Percentiles rank a stretch among this genome's conserved stretches.
Evolutionary conservation across 495 filamentous ascomycete species (phyloP).

Genomic region (Penicillium goetzii): DNA sequence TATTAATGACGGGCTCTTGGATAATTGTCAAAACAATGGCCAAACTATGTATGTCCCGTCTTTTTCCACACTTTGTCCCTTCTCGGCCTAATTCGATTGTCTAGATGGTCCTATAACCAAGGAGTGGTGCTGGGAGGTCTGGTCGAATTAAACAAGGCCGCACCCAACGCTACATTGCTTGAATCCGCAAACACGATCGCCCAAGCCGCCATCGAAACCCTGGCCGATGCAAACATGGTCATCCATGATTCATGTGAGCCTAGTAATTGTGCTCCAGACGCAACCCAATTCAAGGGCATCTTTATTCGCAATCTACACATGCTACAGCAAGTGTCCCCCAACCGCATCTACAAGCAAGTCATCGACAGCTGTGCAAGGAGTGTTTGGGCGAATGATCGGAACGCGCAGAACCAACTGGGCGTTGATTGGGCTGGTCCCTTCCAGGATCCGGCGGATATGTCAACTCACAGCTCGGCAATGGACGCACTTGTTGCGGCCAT

Average conservation of each 20-base stretch:
- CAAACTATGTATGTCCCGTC: constrained; percentile 43
- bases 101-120: constrained; percentile 77
- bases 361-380: constrained; percentile 65
- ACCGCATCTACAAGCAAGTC: constrained; percentile 54
- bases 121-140: constrained; percentile 77
- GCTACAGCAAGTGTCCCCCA: constrained; percentile 56
- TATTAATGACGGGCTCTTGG: constrained; percentile 72
- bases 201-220: constrained; percentile 57
- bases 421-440: constrained; percentile 64
- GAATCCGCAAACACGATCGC: constrained; percentile 62
- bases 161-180: constrained; percentile 54
- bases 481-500: constrained; percentile 72
- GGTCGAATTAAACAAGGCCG: constrained; percentile 64
- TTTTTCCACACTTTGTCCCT: not conserved
- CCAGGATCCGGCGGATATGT: constrained; percentile 43
- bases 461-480: constrained; percentile 68
- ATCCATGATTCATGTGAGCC: constrained; percentile 70
- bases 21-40: constrained; percentile 67
- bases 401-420: constrained; percentile 50
- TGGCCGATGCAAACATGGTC: constrained; percentile 56
- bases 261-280: constrained; percentile 57
- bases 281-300: constrained; percentile 76
- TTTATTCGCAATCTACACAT: constrained; percentile 71
- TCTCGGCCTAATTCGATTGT: not conserved
- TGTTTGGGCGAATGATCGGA: constrained; percentile 66